Percentiles rank a stretch among this genome's conserved stretches.
These are phyloP conservation scores for Ustilago bromivora DNA, from an alignment of 1,284 basidiomycete genomes.

Conservation along the genomic window DNA sequence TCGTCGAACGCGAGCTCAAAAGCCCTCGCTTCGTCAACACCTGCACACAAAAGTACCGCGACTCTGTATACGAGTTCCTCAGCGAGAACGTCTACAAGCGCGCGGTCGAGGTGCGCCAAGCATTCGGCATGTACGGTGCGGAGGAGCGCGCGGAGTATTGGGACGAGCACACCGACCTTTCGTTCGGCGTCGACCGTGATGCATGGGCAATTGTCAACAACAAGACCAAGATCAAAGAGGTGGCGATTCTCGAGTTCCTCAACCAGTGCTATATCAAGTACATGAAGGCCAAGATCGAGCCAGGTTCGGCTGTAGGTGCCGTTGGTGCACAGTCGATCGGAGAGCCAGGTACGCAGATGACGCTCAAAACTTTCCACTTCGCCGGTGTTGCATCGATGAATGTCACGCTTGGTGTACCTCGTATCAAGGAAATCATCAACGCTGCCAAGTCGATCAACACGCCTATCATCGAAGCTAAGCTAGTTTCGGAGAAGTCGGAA, in stretches of 20 bases:
- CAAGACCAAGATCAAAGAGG: conserved; percentile 86
- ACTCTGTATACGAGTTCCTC: conserved; percentile 82
- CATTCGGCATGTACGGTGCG: conserved; percentile 86
- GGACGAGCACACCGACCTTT: conserved; percentile 82
- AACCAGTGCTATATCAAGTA: conserved; percentile 83
- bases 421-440: conserved; percentile 99
- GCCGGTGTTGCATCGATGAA: conserved; percentile 99
- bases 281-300: conserved; percentile 68
- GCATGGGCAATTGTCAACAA: conserved; percentile 80
- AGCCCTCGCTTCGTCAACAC: conserved; percentile 74
- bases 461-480: conserved; percentile 95
- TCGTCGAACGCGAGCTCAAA: conserved; percentile 78
- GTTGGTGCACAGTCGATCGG: conserved; percentile 99
- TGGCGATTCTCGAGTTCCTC: conserved; percentile 83
- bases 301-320: conserved; percentile 84
- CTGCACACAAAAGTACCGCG: conserved; percentile 79
- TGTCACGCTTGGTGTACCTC: conserved; percentile 97
- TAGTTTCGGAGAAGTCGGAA: conserved; percentile 79
- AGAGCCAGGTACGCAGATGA: conserved; percentile 99
- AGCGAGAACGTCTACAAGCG: conserved; percentile 77
- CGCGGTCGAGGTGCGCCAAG: conserved; percentile 79
- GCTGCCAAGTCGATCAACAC: conserved; percentile 96
- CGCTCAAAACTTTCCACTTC: conserved; percentile 99
- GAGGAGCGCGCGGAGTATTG: conserved; percentile 81
- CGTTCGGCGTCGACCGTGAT: conserved; percentile 78